These are phyloP conservation scores for Solanum sitiens DNA, from an alignment of 257 asterid species.

Conservation along the genomic window DNA sequence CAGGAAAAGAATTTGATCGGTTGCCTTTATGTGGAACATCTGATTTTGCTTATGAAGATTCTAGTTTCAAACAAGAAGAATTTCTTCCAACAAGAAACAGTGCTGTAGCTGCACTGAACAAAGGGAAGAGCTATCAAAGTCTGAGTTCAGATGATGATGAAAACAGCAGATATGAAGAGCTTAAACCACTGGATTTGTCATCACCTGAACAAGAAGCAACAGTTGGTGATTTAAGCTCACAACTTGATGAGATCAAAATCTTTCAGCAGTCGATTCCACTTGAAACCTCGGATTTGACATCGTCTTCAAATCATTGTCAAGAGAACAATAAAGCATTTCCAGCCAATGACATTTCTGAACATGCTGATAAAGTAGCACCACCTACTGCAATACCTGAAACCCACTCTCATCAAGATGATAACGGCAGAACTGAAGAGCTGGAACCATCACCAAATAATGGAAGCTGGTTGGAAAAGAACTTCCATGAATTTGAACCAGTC, in stretches of 20 bases:
- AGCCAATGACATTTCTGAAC: conserved; percentile 14
- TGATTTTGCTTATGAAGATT: conserved; percentile 8
- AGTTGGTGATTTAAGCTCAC: conserved; percentile 5
- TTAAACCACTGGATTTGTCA: conserved; percentile 6
- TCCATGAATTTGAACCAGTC: conserved; percentile 74
- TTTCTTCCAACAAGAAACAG: background rate
- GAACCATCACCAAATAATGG: conserved; percentile 24
- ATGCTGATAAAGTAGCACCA: conserved; percentile 12
- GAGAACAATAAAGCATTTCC: conserved; percentile 10
- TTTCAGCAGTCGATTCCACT: conserved; percentile 1
- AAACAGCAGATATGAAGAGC: conserved; percentile 5
- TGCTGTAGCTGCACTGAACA: conserved; percentile 5
- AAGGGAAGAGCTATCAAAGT: background rate
- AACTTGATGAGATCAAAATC: background rate
- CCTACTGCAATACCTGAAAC: conserved; percentile 14
- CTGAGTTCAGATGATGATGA: conserved; percentile 3
- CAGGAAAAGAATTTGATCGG: conserved; percentile 8
- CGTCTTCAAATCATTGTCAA: conserved; percentile 5
- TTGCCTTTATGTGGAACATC: conserved; percentile 4
- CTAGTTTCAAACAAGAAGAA: background rate
- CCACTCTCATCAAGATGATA: conserved; percentile 12
- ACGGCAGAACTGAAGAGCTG: conserved; percentile 16
- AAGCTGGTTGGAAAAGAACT: conserved; percentile 80
- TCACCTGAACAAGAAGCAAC: conserved; percentile 10
- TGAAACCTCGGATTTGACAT: conserved; percentile 9